Evolutionary conservation across 2,329 filamentous ascomycete species (phyloP), one percentile per base, ranked within the genome.

Genomic region (Huntiella moniliformis): DNA sequence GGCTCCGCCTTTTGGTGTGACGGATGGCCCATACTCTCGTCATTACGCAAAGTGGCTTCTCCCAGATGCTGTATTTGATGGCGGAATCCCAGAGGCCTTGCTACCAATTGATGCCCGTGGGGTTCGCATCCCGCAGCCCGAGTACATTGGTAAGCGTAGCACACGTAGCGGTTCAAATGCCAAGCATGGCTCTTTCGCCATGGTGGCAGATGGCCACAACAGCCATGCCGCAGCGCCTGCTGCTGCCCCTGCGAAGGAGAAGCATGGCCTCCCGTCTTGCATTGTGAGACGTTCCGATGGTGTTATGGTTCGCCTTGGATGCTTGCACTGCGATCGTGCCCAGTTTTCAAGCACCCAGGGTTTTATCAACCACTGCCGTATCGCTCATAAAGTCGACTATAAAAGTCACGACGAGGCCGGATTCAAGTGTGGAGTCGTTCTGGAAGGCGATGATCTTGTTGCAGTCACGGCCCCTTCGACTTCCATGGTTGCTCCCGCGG

Each of bases 331-430:
- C 61, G 72, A 85, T 42, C 74, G 88, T 52, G 83, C 85, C 59
- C 84, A 95, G 60, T 96, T 96, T 57, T 87, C 82, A 47, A 96
- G 87, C 64, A 92, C 87, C 0, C 91, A 96, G 61, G 91, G 91
- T n/a, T 96, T 96, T 63, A 91, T 98, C 65, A 98, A 98, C 58
- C 91, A 98, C 59, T 96, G 88, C 59, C 85, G 91, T 48, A 96
- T 98, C 55, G 86, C 87, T 18, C 91, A 98, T 63, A 82, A 81
- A 58, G 74, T 84, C 49, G 86, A 92, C 52, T 96, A 87, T 67
- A 88, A 93, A 63, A 95, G 85, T 55, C 91, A 98, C 57, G 88
- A 96, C 60, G 84, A 87, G 56, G 91, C 91, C 51, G 91, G 88
- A 32, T 71, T 87, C 47, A 81, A 82, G 50, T 92, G 85, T 54